Evolutionary conservation across 345 rosid genomes (phyloP), one percentile per base, ranked within the genome.

Genomic region (Punica granatum): DNA sequence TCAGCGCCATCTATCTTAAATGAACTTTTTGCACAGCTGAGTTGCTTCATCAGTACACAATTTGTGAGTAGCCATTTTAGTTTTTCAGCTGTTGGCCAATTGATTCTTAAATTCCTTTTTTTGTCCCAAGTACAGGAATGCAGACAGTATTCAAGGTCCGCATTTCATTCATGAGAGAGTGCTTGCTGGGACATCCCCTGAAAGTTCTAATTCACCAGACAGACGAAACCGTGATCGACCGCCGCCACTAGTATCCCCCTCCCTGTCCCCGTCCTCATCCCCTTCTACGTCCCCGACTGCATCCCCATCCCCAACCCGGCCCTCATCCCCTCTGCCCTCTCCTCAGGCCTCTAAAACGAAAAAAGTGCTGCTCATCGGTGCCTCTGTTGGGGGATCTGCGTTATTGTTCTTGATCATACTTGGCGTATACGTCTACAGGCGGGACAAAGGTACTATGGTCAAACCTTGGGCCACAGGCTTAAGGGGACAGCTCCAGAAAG

Each of bases 381-480:
- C 79, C 56, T 53, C 71, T n/a, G 56, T 79, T 51, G 84, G 84
- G 21, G 84, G 76, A 21, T 69, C 79, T 14, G 7, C 65, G 51
- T 60, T 87, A 16, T 54, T 82, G 60, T 37, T 89, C 39, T 26
- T 86, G 12, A 60, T 81, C 60, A 70, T 69, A 25, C 28, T 74
- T 1, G 76, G 79, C 31, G 49, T 85, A 34, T 76, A 70, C 70
- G 70, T 81, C 54, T 78, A 42, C 72, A 80, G 69, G 78, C 63
- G 81, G 51, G 75, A 74, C 19, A 76, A 79, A 73, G 89, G 79
- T n/a, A 76, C 86, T 46, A 34, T 92, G 31, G 95, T 93, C 74
- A 89, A 79, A 76, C 96, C 98, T 42, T 93, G 96, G 97, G 85
- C 85, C 64, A 85, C 98, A n/a, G 96, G 97, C 66, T 79, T 93